Conservation (phyloP, 371 early-diverging fungal genomes). For the Choanephora cucurbitarum region DNA sequence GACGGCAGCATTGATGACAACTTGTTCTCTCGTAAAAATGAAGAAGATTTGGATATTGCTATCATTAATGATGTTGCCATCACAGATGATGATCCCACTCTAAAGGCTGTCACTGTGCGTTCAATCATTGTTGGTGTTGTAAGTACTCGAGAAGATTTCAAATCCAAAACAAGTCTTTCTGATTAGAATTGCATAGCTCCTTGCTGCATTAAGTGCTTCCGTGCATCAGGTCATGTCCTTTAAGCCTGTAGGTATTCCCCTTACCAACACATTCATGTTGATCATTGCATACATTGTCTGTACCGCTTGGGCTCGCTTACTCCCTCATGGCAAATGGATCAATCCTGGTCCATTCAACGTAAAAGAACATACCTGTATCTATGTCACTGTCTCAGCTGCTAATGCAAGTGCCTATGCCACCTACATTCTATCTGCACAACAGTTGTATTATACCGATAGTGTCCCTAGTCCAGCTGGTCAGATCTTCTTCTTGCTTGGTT, state of each 20-base stretch:
- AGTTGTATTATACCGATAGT: conserved; percentile 47
- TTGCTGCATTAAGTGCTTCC: conserved; percentile 43
- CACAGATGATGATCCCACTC: neutral
- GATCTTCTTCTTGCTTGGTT: conserved; percentile 58
- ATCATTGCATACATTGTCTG: conserved; percentile 45
- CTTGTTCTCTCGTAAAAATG: neutral
- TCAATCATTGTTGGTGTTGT: neutral
- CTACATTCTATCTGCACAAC: conserved; percentile 58
- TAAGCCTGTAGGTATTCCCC: conserved; percentile 42
- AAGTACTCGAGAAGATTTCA: neutral
- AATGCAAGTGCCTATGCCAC: conserved; percentile 47
- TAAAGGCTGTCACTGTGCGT: neutral
- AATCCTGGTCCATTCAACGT: conserved; percentile 53
- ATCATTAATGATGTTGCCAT: neutral
- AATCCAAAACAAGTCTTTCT: no score
- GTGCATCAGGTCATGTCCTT: conserved; percentile 45
- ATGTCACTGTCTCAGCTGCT: conserved; percentile 41
- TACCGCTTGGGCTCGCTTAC: conserved; percentile 30
- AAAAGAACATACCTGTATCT: conserved; percentile 48
- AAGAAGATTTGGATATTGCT: neutral
- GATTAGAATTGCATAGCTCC: no score
- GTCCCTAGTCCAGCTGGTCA: conserved; percentile 48
- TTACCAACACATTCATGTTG: conserved; percentile 46
- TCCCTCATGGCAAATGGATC: conserved; percentile 37
- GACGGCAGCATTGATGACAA: neutral